Evolutionary conservation across 2,329 filamentous ascomycete genomes (phyloP).

Genomic region (Nigrograna mackinnonii): DNA sequence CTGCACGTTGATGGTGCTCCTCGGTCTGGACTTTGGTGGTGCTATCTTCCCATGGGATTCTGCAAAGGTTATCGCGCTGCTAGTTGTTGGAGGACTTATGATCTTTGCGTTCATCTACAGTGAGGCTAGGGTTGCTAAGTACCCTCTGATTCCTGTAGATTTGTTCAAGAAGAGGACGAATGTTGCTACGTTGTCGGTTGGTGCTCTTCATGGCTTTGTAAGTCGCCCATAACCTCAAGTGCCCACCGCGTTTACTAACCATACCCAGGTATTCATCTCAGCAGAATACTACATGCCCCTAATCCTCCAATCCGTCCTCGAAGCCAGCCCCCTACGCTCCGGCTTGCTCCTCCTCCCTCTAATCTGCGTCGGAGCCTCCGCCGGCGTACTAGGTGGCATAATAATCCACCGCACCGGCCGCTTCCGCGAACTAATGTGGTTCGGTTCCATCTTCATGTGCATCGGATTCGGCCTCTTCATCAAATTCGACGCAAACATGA

Average conservation of each 20-base stretch:
- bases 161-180: constrained; percentile 63
- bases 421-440: constrained; percentile 44
- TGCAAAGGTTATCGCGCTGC: constrained; percentile 58
- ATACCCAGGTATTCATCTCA: constrained; percentile 47
- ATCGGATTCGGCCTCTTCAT: constrained; percentile 41
- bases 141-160: constrained; percentile 70
- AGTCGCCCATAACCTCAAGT: constrained; percentile 10
- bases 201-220: constrained; percentile 53
- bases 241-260: constrained; percentile 5
- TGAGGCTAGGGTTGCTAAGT: constrained; percentile 65
- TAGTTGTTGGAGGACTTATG: constrained; percentile 55
- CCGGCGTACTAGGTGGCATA: constrained; percentile 51
- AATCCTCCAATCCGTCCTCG: constrained; percentile 71
- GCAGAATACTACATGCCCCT: constrained; percentile 73
- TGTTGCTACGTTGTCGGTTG: constrained; percentile 58
- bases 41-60: constrained; percentile 57
- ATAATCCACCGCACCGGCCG: constrained; percentile 50
- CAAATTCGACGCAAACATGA: constrained; percentile 28
- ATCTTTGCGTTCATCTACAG: constrained; percentile 60
- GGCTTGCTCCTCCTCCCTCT: constrained; percentile 66
- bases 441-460: constrained; percentile 33
- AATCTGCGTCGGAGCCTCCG: constrained; percentile 48
- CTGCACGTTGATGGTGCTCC: constrained; percentile 55
- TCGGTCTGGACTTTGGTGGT: constrained; percentile 60
- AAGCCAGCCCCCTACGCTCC: constrained; percentile 63